Evolutionary conservation across 768 basidiomycete genomes (phyloP), one percentile per base, ranked within the genome.

Genomic region (Cystofilobasidium ferigula): DNA sequence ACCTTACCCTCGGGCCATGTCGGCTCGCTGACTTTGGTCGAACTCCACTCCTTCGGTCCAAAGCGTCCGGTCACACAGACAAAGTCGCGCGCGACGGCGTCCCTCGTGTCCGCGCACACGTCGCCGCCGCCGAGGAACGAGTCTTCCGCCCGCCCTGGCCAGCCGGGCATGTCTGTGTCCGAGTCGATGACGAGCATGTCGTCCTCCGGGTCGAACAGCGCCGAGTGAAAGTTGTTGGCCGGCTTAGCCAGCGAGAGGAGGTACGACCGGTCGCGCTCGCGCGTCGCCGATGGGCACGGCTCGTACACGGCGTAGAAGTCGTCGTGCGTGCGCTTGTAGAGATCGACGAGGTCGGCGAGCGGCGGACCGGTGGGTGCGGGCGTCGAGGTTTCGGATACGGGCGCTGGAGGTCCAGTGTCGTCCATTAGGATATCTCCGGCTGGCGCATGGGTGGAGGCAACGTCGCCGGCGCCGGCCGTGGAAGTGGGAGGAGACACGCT

Each of bases 281-380:
- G 26, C 28, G 53, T 30, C 22, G 62, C 43, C 14, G 42, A 34
- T 12, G 62, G 40, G 20, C 1, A 28, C 16, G 51, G 30, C 13
- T 22, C 22, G 18, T 57, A 40, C 9, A 56, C 20, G 30, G 56
- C 43, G 32, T 34, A 63, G 51, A 53, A 63, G 54, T 63, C 63
- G 40, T 2, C 35, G 34, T 63, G 63, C 7, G 63, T 63, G 10
- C 22, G 26, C 32, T 42, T 36, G 40, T 63, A 63, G 24, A 63
- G 63, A 8, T 18, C 38, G 30, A 57, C 30, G n/a, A 63, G 56
- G n/a, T 40, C 62, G 16, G 3, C 16, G 7, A 18, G 28, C 5
- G 30, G 30, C 28, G 51, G 51, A 8, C 51, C 51, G n/a, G n/a
- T n/a, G n/a, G n/a, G n/a, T 28, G 8, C 5, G 2, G 51, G 30